Base-by-base conservation (phyloP, 768 basidiomycete genomes). In the Wakefieldia striispora region DNA sequence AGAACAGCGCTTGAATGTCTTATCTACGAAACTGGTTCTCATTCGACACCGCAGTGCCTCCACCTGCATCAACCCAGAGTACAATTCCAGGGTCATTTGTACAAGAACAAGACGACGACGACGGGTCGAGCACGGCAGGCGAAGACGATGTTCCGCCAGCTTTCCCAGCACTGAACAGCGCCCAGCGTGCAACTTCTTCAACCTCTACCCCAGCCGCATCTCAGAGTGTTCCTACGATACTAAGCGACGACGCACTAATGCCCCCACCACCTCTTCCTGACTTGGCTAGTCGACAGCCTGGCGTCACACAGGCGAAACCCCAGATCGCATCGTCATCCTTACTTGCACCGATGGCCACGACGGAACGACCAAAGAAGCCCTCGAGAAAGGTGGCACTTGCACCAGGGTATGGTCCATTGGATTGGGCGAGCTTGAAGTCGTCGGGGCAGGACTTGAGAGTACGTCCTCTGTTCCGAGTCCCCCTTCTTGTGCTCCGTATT, bases 391-490 rank as follows among this genome's bases (percentile, higher is more conserved):
- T 48, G 1, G 90, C 84, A 5, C 78, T 99, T 4, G 84, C 89
- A 11, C 95, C 95, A 2, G 97, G 97, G 6, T 88, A 87, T 67
- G 88, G 91, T 53, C 83, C 93, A 10, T 68, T 99, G 24, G 97
- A 99, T 69, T 99, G 95, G 95, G 94, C 92, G 2, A 82, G 78
- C 40, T 70, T 97, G 50, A 94, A 95, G 67, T 72, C 81, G 4
- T 91, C 86, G 6, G 94, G 94, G 1, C 62, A 71, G 46, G 84
- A 97, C 74, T 68, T 97, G 7, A 72, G 90, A 45, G 92, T 94
- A 58, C 49, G 80, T 69, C 43, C 19, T 31, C 27, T 3, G 2
- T 16, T 14, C 12, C 35, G 45, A 4, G 27, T 29, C 10, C 2
- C 5, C 27, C 27, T 29, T 29, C 27, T 9, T 29, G 27, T 29